Conservation (phyloP, 768 basidiomycete genomes). For the Cyclocybe aegerita region DNA sequence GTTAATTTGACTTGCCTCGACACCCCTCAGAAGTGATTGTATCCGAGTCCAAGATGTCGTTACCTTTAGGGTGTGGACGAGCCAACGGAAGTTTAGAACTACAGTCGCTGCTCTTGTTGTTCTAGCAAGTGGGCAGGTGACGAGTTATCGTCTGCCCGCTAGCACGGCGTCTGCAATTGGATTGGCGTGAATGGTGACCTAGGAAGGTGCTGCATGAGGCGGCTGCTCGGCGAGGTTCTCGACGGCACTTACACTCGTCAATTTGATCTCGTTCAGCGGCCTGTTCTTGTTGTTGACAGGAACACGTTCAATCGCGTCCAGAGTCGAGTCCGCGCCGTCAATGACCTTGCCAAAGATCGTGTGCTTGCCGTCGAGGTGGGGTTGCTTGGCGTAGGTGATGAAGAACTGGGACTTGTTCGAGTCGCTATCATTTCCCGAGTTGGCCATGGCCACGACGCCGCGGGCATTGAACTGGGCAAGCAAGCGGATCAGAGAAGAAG, state of each 20-base stretch:
- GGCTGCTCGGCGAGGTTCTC: conserved; percentile 5
- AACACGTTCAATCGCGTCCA: conserved; percentile 91
- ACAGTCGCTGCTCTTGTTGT: conserved; percentile 2
- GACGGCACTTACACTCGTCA: conserved; percentile 62
- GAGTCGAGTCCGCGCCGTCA: conserved; percentile 90
- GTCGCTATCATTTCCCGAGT: conserved; percentile 90
- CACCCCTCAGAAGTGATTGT: too few species aligned
- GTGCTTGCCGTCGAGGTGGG: conserved; percentile 92
- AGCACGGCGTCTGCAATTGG: conserved; percentile 84
- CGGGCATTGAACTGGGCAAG: conserved; percentile 82
- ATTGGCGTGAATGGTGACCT: conserved; percentile 92
- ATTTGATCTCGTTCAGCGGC: conserved; percentile 81
- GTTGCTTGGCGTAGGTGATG: conserved; percentile 88
- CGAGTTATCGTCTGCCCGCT: conserved; percentile 31
- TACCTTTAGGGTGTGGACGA: too few species aligned
- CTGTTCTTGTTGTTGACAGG: conserved; percentile 91
- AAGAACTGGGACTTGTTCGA: conserved; percentile 93
- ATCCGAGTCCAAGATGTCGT: too few species aligned
- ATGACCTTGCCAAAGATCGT: conserved; percentile 98
- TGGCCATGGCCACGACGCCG: conserved; percentile 97
- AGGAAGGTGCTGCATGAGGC: conserved; percentile 10
- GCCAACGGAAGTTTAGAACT: too few species aligned
- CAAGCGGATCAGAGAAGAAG: conserved; percentile 20
- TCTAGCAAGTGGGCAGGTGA: too few species aligned
- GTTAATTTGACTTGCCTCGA: too few species aligned